phyloP scores from a whole-genome alignment of 2,329 filamentous ascomycete genomes.

The Chaetoscypha palmicola region DNA sequence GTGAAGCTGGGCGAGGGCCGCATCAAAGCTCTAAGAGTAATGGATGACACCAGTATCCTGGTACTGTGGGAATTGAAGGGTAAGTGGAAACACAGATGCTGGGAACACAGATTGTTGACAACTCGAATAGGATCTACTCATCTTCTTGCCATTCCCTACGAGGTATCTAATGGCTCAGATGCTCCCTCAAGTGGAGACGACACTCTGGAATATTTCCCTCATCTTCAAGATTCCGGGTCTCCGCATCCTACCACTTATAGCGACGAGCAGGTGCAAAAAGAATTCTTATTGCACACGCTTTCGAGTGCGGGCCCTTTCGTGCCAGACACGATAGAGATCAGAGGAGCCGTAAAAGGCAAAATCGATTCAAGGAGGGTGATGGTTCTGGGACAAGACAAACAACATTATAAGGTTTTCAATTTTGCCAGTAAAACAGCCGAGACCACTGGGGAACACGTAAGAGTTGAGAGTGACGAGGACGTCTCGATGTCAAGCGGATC shows the following conservation, averaged over 20 bases:
- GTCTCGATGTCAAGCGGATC: constrained; percentile 20
- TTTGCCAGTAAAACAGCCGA: constrained; percentile 1
- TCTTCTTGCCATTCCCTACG: constrained; percentile 25
- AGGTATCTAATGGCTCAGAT: not conserved
- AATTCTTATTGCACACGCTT: constrained; percentile 16
- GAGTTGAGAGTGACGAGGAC: constrained; percentile 14
- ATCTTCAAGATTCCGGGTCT: constrained; percentile 1
- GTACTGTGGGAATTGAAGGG: constrained; percentile 26
- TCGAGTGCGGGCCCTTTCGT: constrained; percentile 15
- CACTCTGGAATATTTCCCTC: constrained; percentile 11
- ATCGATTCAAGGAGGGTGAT: constrained; percentile 20
- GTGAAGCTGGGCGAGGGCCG: constrained; percentile 26
- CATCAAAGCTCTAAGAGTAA: constrained; percentile 29
- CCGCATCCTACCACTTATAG: constrained; percentile 9
- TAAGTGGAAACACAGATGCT: constrained; percentile 8
- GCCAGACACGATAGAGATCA: constrained; percentile 23
- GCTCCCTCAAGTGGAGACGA: not conserved
- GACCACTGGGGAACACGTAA: not conserved
- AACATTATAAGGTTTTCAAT: constrained; percentile 27
- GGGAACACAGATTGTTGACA: too few relatives aligned
- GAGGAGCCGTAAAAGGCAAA: constrained; percentile 8
- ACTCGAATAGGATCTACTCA: constrained; percentile 12
- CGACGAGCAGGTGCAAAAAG: constrained; percentile 17
- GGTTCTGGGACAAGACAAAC: constrained; percentile 22
- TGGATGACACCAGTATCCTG: constrained; percentile 24